Evolutionary conservation across 306 rosid species (phyloP).

Genomic region (Casuarina glauca): DNA sequence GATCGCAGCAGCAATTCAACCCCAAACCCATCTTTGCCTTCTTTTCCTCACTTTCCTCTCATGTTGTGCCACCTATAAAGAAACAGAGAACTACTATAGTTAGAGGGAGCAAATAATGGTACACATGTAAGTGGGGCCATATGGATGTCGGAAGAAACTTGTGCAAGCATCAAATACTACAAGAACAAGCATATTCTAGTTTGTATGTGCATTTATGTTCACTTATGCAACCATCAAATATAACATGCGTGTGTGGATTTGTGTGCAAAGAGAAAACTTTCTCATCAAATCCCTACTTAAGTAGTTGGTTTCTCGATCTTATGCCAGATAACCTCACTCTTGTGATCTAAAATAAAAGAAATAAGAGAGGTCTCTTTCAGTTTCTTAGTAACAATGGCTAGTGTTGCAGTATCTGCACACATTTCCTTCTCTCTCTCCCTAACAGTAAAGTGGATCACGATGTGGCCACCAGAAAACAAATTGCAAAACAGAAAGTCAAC

Average conservation of each 20-base stretch:
- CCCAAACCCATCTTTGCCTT: constrained; percentile 93
- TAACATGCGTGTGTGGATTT: not conserved
- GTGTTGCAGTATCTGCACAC: not conserved
- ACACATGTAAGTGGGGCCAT: not conserved
- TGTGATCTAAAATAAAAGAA: too few species aligned
- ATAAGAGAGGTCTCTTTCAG: too few species aligned
- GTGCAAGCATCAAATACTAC: constrained; percentile 5
- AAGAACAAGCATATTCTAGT: not conserved
- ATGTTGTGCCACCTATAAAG: too few species aligned
- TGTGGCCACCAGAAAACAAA: too few species aligned
- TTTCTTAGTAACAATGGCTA: too few species aligned
- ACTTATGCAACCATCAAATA: too few species aligned
- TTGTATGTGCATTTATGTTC: too few species aligned
- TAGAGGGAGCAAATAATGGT: constrained; percentile 8
- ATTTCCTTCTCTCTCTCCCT: too few species aligned
- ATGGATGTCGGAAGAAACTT: constrained; percentile 14
- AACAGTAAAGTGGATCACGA: too few species aligned
- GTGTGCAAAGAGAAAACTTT: not conserved
- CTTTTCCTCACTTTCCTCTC: constrained; percentile 70
- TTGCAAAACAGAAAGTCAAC: too few species aligned
- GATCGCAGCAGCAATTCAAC: constrained; percentile 64
- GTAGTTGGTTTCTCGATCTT: not conserved
- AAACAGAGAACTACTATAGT: constrained; percentile 11
- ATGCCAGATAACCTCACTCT: not conserved
- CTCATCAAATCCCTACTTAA: not conserved